Base-by-base conservation (phyloP, 768 basidiomycete genomes). In the Basidioascus undulatus region DNA sequence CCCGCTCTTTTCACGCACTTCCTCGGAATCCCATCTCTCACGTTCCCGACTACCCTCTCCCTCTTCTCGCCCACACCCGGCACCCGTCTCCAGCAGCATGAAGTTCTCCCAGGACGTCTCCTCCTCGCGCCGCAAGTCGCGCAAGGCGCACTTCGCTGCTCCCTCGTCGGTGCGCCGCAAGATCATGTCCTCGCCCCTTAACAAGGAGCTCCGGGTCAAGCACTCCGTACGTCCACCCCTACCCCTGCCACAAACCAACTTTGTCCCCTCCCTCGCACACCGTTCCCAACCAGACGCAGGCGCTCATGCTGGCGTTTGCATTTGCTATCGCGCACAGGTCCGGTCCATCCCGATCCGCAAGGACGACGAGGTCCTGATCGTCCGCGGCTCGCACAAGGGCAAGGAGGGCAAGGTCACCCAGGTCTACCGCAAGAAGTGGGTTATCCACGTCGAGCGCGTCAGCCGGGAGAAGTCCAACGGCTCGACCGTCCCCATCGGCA, bases 361-460 rank as follows among this genome's bases (percentile, higher is more conserved):
- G 62, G 89, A 94, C 53, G 89, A 98, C 60, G 89, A 96, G 64
- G 89, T 96, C 49, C 68, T 77, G 57, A 84, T 98, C 53, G 81
- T 94, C 45, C 72, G 89, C 49, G 89, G 89, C 42, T 87, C 89
- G 62, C 86, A 92, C 72, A 92, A 92, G 70, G 89, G 92, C 39
- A 73, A 86, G 57, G 89, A 98, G 69, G 89, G 89, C 55, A 94
- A 94, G 66, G 8, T 21, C 43, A n/a, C n/a, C n/a, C 77, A 86
- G 63, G 87, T 94, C 49, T 89, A 87, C 71, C 79, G 87, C 61
- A 89, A 89, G 75, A 87, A 89, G 62, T 96, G 82, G 80, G 82
- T 94, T 41, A 78, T 98, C 61, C 77, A 94, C 64, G 80, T 98
- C 57, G 89, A 98, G 63, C 82, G 89, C 58, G 84, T 98, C 42